Evolutionary conservation across 352 stramenopile genomes (phyloP), one percentile per base, ranked within the genome.

Genomic region (Aphanomyces cochlioides): DNA sequence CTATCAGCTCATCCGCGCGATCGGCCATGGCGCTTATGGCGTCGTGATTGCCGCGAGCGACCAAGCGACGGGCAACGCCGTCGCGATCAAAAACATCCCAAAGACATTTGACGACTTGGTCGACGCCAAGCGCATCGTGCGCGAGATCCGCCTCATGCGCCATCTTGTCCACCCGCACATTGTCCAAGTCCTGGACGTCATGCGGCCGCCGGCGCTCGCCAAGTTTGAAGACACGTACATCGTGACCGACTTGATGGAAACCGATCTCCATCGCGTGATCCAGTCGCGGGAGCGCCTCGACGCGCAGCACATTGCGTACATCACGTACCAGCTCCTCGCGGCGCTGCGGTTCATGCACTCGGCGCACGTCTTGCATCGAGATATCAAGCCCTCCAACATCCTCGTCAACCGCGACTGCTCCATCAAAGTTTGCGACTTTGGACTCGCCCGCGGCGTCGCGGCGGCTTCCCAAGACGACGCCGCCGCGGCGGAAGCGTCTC

Each of bases 361-460:
- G n/a, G 85, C 84, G n/a, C 74, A 89, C 53, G 86, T 96, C 67
- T 78, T 95, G 57, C 88, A 95, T 47, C 83, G 87, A 6, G 96
- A 99, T 75, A 90, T 99, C 34, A 99, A 99, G 74, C 96, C 96
- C 58, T 97, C 94, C 17, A 99, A 99, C 78, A 77, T 99, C 47
- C 81, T 99, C 8, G 96, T 98, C 74, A 97, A 97, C 75, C 84
- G 85, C 34, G 88, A 96, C 69, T 96, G 90, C 56, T 72, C 92
- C 3, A 79, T 97, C 12, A 96, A 96, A 74, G 77, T 97, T 43
- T 97, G 90, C 70, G 90, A 97, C 77, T 96, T 97, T 77, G 90
- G 90, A 5, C 75, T 97, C 5, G 90, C 90, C 40, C 80, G 90
- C 7, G 87, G 87, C 40, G 41, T 40, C 43, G 21, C 10, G 17